These are phyloP conservation scores for Zymoseptoria tritici DNA, from an alignment of 2,329 filamentous ascomycete species.

Conservation along the genomic window DNA sequence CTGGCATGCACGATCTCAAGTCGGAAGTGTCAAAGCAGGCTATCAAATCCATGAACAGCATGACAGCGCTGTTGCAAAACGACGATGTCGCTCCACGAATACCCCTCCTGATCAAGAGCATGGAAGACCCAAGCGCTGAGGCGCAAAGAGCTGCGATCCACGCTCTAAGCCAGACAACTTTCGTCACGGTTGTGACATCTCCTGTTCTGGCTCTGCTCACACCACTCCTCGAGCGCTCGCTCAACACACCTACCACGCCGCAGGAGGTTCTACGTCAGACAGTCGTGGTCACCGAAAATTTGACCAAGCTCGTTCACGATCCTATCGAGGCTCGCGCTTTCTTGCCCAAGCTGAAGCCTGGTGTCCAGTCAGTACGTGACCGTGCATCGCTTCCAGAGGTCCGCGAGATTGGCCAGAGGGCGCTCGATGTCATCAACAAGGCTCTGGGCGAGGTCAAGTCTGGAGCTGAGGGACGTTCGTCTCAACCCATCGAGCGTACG, in stretches of 20 bases:
- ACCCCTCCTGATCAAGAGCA: constrained; percentile 84
- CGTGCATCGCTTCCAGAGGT: constrained; percentile 91
- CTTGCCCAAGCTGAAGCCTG: constrained; percentile 86
- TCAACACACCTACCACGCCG: constrained; percentile 82
- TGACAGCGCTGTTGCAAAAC: constrained; percentile 87
- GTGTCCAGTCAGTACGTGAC: constrained; percentile 81
- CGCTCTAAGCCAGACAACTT: constrained; percentile 94
- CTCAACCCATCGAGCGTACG: constrained; percentile 55
- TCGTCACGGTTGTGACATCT: constrained; percentile 91
- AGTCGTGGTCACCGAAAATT: constrained; percentile 92
- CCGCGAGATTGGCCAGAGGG: constrained; percentile 76
- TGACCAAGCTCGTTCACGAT: constrained; percentile 95
- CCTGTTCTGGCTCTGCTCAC: constrained; percentile 91
- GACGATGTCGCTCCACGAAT: constrained; percentile 92
- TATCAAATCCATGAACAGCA: constrained; percentile 81
- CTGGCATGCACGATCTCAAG: constrained; percentile 95
- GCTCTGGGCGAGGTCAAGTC: constrained; percentile 68
- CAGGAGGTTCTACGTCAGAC: constrained; percentile 95
- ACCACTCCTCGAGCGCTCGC: constrained; percentile 83
- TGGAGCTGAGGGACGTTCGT: constrained; percentile 36
- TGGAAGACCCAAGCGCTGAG: constrained; percentile 86
- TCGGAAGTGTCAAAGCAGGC: constrained; percentile 77
- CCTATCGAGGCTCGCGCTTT: constrained; percentile 92
- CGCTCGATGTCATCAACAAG: constrained; percentile 80
- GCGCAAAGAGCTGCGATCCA: constrained; percentile 93